Evolutionary conservation across 116 monocot genomes (phyloP), one percentile per base, ranked within the genome.

Genomic region (Trichopus zeylanicus): DNA sequence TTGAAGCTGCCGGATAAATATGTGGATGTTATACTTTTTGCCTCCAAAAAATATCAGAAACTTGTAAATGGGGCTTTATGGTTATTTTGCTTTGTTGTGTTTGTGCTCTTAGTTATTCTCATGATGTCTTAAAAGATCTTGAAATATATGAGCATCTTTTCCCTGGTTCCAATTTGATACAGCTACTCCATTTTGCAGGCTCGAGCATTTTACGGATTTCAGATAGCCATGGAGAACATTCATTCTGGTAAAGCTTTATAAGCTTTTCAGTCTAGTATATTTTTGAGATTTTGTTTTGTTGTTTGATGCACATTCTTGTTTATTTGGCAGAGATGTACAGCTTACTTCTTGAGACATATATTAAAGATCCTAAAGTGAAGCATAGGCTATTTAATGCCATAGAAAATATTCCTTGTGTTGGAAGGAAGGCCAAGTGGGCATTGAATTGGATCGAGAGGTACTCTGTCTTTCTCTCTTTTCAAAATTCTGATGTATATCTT

Each of bases 171-270:
- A 4, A 6, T 49, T 49, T 49, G 23, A 54, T 54, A 11, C 12
- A 54, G 28, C 15, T 54, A 29, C 23, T 29, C 4, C 6, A 22
- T 38, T 55, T 38, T 64, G 18, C n/a, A 71, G 73, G 73, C 73
- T 60, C 73, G 73, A 25, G 73, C 73, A 37, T 73, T 73, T 60
- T 73, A 73, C 33, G 53, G 73, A 19, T 73, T 73, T 55, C 73
- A 73, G 35, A 66, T 73, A 53, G 66, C 73, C 10, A 73, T 73
- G 56, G 73, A 73, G 37, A 73, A 73, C 34, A 67, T 73, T 48
- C 73, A 73, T 62, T 73, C 73, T 55, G 73, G 73, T 73, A 66
- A 48, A 53, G 4, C 29, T 53, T 51, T 52, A 22, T 68, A 39
- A 12, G 42, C 12, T 37, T 22, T 12, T 27, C 35, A 42, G 31